Base-by-base conservation (phyloP, 1,284 basidiomycete species). In the Schizopora paradoxa region DNA sequence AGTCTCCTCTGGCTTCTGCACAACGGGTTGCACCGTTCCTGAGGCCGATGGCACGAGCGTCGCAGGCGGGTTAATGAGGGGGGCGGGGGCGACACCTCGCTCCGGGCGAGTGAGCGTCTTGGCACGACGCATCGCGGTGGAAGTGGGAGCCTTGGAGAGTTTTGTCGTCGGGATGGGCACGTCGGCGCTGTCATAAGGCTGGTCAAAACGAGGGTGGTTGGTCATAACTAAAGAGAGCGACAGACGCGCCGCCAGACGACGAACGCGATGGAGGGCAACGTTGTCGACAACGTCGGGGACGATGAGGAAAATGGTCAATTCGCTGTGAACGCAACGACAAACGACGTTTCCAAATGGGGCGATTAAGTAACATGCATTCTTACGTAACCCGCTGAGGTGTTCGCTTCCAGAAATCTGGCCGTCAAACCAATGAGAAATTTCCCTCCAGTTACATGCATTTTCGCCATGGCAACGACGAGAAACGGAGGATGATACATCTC, bases 81-180 rank as follows among this genome's bases (percentile, higher is more conserved):
- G 95, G 10, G 89, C 86, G 31, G 92, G 89, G 7, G 91, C 91
- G 48, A 97, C 89, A 62, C 89, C 79, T 48, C 95, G 83, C 70
- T 99, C 95, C 56, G 95, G 96, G 45, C 92, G 79, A 43, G 91
- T 98, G 55, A 99, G 82, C 2, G 95, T 99, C 72, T 96, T 97
- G 60, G 87, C 88, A 50, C 93, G 77, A 44, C 83, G 82, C 48
- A 90, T 72, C 31, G 79, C 69, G 42, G 73, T 74, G 42, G 76
- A 67, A 19, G 71, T 61, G 31, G 71, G 68, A 11, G 79, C 74
- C 21, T 47, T 54, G n/a, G 53, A 48, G 21, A 55, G 57, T 48
- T 76, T 73, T 50, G 76, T 71, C 18, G 83, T 84, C 23, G 79
- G 82, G 52, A 81, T 79, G 52, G 82, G 85, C 56, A 83, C 73